These are phyloP conservation scores for Coniochaeta pulveracea DNA, from an alignment of 2,329 filamentous ascomycete species.

Conservation along the genomic window DNA sequence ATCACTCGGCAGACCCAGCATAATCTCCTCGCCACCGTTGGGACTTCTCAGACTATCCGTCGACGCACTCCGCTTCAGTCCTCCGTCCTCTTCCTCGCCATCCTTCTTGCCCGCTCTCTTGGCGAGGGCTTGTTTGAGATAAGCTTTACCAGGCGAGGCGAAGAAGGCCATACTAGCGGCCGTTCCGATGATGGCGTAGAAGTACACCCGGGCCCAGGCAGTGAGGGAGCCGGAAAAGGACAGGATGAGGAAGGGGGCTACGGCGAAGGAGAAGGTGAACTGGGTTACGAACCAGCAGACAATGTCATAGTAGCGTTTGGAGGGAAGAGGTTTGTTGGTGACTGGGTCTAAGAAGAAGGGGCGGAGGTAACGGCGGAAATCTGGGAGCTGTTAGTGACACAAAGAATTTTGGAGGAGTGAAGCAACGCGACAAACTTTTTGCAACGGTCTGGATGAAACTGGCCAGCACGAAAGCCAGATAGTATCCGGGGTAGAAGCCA, in stretches of 20 bases:
- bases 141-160: constrained; percentile 60
- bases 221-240: constrained; percentile 56
- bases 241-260: constrained; percentile 77
- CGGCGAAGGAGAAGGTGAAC: constrained; percentile 57
- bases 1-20: constrained; percentile 71
- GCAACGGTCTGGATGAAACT: constrained; percentile 87
- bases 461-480: constrained; percentile 78
- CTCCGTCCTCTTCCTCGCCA: background rate
- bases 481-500: constrained; percentile 95
- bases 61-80: constrained; percentile 37
- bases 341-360: constrained; percentile 84
- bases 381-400: constrained; percentile 30
- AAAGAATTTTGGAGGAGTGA: background rate
- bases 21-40: too few species aligned
- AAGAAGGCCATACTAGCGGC: constrained; percentile 61
- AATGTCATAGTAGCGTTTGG: constrained; percentile 80
- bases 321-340: constrained; percentile 53
- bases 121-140: constrained; percentile 41
- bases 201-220: constrained; percentile 81
- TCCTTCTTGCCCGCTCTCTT: constrained; percentile 25
- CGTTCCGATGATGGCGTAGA: constrained; percentile 67
- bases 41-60: constrained; percentile 47
- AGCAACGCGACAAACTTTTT: constrained; percentile 61
- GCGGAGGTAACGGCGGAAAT: constrained; percentile 78
- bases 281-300: constrained; percentile 20